Evolutionary conservation across 2,329 filamentous ascomycete species (phyloP), one percentile per base, ranked within the genome.

Genomic region (Graphilbum sp.): DNA sequence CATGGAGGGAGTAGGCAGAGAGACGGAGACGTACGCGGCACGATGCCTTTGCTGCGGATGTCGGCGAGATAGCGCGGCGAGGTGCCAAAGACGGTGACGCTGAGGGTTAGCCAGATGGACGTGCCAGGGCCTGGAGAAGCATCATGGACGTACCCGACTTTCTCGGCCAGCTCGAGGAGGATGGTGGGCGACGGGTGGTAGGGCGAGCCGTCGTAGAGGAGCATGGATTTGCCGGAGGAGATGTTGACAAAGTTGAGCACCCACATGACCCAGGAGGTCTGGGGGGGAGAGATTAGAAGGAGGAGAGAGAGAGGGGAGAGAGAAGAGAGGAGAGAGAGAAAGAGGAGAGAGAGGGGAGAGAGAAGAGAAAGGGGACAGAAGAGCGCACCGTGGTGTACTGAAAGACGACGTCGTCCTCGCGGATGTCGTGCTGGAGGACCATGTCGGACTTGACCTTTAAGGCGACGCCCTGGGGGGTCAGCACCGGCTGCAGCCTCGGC

Each of bases 51-150:
- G 48, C 50, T 50, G 45, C 59, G 55, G 5, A 66, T 52, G 42
- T 62, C 58, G n/a, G 60, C 53, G 2, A 64, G 48, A 39, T 62
- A 64, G 10, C 60, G 53, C 3, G 63, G 61, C 2, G 54, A 61
- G 2, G 54, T 59, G 30, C 62, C 62, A 47, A 60, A 63, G 12
- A 41, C 35, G 3, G 23, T 43, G 23, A 47, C 40, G 13, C 27
- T 41, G 32, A 13, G 9, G 13, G 15, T 30, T 12, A 6, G 27
- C 15, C 13, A 32, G n/a, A 32, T 10, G 20, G 8, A 31, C 35
- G 11, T 13, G 11, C 27, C 10, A 9, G 11, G 13, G 15, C 4
- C 13, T 29, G 27, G 10, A 32, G 30, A 18, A 34, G 5, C 15
- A 20, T 16, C 20, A 24, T 21, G n/a, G 6, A 36, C 36, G 19